Evolutionary conservation across 176 grass and related monocot genomes (phyloP).

Genomic region (Triticum aestivum): IWGSC_CS_RefSeq_v2.1 NC_057808.1:333930365-333930864

Average conservation of each 20-base stretch:
- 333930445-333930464: no score
- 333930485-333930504: no score
- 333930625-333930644: neutral
- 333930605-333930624: neutral
- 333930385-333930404: no score
- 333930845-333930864: no score
- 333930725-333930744: neutral
- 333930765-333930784: neutral
- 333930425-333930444: no score
- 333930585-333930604: neutral
- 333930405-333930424: no score
- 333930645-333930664: neutral
- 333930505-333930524: no score
- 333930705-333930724: neutral
- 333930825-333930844: no score
- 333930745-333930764: neutral
- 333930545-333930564: neutral
- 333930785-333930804: neutral
- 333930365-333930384: no score
- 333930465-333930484: no score
- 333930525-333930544: no score
- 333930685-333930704: neutral
- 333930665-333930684: neutral
- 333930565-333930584: neutral
- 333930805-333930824: no score